These are phyloP conservation scores for Aureobasidium uvarum DNA, from an alignment of 2,329 filamentous ascomycete genomes.

Conservation along the genomic window DNA sequence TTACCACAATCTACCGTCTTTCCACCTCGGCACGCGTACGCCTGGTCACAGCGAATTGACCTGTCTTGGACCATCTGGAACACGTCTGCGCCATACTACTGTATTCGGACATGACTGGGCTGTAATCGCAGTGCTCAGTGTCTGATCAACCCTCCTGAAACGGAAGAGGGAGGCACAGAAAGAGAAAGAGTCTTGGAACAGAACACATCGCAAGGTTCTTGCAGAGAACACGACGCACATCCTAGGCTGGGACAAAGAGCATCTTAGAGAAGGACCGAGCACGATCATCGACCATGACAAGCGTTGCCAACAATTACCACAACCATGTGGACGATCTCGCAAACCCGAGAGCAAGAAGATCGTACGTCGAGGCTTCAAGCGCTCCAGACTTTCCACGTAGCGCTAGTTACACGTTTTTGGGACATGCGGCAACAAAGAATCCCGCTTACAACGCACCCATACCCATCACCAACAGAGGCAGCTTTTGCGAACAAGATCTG, in stretches of 20 bases:
- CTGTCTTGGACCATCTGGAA: slow-evolving; percentile 4
- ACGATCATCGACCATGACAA: slow-evolving; percentile 21
- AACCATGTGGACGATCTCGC: not conserved
- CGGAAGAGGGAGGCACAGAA: not conserved
- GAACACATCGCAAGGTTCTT: not conserved
- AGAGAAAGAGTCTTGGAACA: not conserved
- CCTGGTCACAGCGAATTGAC: not conserved
- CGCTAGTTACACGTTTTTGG: slow-evolving; percentile 59
- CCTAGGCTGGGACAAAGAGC: not conserved
- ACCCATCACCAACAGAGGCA: slow-evolving; percentile 48
- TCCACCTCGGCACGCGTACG: not conserved
- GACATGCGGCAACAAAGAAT: slow-evolving; percentile 38
- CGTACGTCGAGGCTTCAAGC: slow-evolving; percentile 3
- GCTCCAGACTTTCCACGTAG: slow-evolving; percentile 49
- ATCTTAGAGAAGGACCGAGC: not conserved
- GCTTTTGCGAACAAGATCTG: slow-evolving; percentile 51
- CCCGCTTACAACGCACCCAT: slow-evolving; percentile 30
- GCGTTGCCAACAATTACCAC: slow-evolving; percentile 6
- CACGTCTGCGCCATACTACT: not conserved
- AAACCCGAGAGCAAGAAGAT: slow-evolving; percentile 6
- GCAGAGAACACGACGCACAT: not conserved
- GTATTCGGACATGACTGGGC: slow-evolving; percentile 6
- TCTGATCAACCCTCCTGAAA: slow-evolving; percentile 1
- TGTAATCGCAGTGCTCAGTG: not conserved
- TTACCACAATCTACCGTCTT: not conserved